Percentiles rank a stretch among this genome's conserved stretches.
These are phyloP conservation scores for Trametes coccinea DNA, from an alignment of 768 basidiomycete species.

Conservation along the genomic window DNA sequence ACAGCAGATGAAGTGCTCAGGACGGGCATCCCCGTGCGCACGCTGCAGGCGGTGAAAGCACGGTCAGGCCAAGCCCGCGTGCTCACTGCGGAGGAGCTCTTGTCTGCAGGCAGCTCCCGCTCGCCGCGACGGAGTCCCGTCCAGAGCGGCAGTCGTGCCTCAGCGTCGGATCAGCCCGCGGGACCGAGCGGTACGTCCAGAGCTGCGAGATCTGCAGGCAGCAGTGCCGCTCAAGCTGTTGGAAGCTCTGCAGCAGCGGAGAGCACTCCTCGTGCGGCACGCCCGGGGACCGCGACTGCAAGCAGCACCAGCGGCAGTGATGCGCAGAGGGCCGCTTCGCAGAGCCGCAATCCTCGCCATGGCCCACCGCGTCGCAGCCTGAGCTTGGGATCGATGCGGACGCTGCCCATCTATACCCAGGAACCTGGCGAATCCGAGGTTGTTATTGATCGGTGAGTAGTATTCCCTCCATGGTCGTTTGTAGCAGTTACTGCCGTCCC, in stretches of 20 bases:
- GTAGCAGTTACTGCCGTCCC: background rate
- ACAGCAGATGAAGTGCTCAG: slow-evolving; percentile 19
- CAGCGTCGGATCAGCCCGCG: background rate
- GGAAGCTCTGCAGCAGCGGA: background rate
- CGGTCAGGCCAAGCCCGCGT: slow-evolving; percentile 30
- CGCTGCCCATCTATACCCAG: slow-evolving; percentile 78
- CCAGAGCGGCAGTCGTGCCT: background rate
- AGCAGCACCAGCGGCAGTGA: background rate
- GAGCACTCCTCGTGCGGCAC: background rate
- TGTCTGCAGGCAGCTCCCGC: slow-evolving; percentile 31
- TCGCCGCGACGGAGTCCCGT: background rate
- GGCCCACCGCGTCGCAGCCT: slow-evolving; percentile 14
- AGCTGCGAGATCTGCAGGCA: background rate
- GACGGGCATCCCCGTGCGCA: slow-evolving; percentile 18
- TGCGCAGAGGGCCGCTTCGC: background rate
- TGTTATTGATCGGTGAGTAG: slow-evolving; percentile 57
- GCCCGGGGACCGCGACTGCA: no score
- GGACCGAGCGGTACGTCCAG: background rate
- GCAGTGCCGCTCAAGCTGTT: background rate
- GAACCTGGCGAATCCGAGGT: slow-evolving; percentile 83
- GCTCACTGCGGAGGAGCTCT: slow-evolving; percentile 61
- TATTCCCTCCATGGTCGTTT: background rate
- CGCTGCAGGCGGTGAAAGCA: slow-evolving; percentile 17
- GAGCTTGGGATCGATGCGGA: slow-evolving; percentile 76
- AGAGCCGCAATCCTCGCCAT: background rate